These are phyloP conservation scores for Paecilomyces formosus DNA, from an alignment of 2,329 filamentous ascomycete genomes.

Conservation along the genomic window DNA sequence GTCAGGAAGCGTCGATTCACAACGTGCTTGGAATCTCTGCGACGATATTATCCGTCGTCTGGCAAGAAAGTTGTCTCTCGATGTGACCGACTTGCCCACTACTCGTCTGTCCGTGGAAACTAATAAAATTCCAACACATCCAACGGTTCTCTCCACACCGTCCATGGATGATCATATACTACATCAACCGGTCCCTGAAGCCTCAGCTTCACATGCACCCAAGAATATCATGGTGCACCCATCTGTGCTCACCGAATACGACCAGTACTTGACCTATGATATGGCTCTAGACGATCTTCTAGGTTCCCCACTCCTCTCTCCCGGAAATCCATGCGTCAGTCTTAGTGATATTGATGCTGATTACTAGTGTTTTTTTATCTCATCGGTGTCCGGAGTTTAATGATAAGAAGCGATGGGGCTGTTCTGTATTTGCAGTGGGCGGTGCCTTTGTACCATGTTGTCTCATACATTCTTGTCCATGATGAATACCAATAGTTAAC, in stretches of 20 bases:
- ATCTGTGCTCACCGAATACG: not conserved
- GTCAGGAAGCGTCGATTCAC: not conserved
- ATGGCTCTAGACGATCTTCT: not conserved
- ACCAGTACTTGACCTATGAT: not conserved
- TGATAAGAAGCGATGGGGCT: not conserved
- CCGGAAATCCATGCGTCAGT: not conserved
- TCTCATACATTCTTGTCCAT: not conserved
- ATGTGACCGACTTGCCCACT: not conserved
- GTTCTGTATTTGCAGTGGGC: not conserved
- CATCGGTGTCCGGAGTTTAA: not conserved
- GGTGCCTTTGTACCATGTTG: not conserved
- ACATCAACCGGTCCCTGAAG: not conserved
- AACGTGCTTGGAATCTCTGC: not conserved
- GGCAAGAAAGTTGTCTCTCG: not conserved
- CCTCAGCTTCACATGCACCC: not conserved
- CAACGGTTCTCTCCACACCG: not conserved
- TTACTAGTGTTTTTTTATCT: not conserved
- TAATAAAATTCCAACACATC: not conserved
- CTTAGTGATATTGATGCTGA: not conserved
- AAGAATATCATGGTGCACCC: not conserved
- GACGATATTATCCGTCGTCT: not conserved
- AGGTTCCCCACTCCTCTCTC: not conserved
- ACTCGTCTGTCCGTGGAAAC: not conserved
- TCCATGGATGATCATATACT: not conserved
- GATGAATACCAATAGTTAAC: not conserved